Evolutionary conservation across 345 rosid genomes (phyloP).

Genomic region (Pelargonium nanum): DNA sequence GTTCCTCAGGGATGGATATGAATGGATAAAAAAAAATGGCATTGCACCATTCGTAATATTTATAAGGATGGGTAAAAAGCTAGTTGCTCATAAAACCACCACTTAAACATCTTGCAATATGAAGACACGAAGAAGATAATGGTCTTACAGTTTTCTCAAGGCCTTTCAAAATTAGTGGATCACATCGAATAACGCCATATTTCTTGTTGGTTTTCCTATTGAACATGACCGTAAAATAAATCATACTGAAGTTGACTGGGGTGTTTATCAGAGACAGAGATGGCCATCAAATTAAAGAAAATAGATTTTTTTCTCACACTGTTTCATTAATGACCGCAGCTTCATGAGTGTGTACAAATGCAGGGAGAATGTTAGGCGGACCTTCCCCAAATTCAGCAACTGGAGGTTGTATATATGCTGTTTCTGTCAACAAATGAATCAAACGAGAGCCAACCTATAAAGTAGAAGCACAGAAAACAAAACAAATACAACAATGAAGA

Average conservation of each 20-base stretch:
- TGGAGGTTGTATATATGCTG: constrained; percentile 86
- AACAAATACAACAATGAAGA: constrained; percentile 2
- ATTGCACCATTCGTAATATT: not conserved
- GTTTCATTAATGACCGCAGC: constrained; percentile 49
- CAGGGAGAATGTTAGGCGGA: constrained; percentile 86
- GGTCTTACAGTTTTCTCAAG: constrained; percentile 83
- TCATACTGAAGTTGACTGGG: constrained; percentile 4
- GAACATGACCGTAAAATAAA: constrained; percentile 9
- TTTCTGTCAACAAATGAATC: constrained; percentile 74
- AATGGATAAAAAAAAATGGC: not conserved
- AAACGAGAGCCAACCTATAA: constrained; percentile 80
- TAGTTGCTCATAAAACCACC: not conserved
- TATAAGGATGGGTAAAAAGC: not conserved
- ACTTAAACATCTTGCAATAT: not conserved
- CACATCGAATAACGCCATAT: constrained; percentile 92
- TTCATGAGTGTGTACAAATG: constrained; percentile 61
- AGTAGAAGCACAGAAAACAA: constrained; percentile 16
- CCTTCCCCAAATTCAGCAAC: constrained; percentile 58
- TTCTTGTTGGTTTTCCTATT: constrained; percentile 66
- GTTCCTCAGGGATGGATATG: no score
- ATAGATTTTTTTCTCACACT: constrained; percentile 34
- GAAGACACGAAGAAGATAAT: constrained; percentile 1
- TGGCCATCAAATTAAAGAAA: constrained; percentile 6
- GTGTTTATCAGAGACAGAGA: constrained; percentile 5
- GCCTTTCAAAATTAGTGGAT: constrained; percentile 67